These are phyloP conservation scores for Jackrogersella minutella DNA, from an alignment of 495 filamentous ascomycete species.

Conservation along the genomic window DNA sequence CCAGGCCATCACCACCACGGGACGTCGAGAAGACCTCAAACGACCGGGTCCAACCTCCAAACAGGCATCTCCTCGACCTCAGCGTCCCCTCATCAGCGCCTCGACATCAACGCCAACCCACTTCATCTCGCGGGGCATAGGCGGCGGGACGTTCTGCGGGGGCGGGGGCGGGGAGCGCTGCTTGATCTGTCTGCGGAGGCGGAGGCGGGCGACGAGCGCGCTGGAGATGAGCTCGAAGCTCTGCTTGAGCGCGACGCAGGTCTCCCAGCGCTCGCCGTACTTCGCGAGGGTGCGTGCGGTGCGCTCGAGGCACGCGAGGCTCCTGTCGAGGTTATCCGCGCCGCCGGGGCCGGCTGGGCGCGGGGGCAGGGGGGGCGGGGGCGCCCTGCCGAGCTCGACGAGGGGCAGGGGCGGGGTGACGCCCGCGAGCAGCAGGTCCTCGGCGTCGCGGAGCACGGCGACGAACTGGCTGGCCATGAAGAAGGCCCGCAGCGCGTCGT, in stretches of 20 bases:
- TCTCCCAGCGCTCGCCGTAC: slow-evolving; percentile 61
- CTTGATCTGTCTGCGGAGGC: slow-evolving; percentile 43
- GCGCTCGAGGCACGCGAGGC: slow-evolving; percentile 53
- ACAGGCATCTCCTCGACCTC: slow-evolving; percentile 7
- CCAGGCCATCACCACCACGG: background rate
- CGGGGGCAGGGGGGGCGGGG: slow-evolving; percentile 49
- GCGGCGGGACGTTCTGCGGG: slow-evolving; percentile 31
- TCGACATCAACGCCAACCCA: slow-evolving; percentile 52
- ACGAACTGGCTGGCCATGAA: slow-evolving; percentile 76
- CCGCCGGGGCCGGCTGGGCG: slow-evolving; percentile 34
- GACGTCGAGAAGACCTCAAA: no score
- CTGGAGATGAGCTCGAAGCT: slow-evolving; percentile 55
- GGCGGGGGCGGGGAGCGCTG: slow-evolving; percentile 38
- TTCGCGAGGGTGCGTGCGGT: slow-evolving; percentile 54
- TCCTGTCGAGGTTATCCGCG: slow-evolving; percentile 55
- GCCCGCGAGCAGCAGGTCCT: slow-evolving; percentile 57
- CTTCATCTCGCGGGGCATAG: slow-evolving; percentile 46
- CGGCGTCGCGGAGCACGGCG: slow-evolving; percentile 66
- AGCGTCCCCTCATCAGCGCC: slow-evolving; percentile 43
- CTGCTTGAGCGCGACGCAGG: slow-evolving; percentile 50
- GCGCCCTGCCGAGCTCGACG: slow-evolving; percentile 45
- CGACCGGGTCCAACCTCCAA: no score
- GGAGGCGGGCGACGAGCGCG: slow-evolving; percentile 46
- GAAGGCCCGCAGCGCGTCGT: slow-evolving; percentile 74
- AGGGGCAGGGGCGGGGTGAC: slow-evolving; percentile 43